Conservation (phyloP, 176 grass and related monocot genomes). For the Carex kokanica region DNA sequence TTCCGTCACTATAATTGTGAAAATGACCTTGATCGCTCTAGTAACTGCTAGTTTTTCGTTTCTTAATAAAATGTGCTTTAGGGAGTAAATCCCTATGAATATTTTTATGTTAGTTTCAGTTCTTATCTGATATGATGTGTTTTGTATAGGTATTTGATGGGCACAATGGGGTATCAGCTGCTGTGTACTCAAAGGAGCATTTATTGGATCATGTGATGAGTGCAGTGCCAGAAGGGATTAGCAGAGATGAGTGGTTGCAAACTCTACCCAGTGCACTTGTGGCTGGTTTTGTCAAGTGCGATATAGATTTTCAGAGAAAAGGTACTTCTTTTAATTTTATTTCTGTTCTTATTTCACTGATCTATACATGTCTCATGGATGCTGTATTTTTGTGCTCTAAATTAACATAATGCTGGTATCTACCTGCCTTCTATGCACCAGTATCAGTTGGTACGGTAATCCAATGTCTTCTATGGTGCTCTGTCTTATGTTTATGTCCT, state of each 20-base stretch:
- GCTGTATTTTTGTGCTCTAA: background rate
- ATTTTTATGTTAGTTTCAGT: background rate
- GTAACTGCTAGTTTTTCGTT: background rate
- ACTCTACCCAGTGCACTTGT: constrained; percentile 81
- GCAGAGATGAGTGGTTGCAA: constrained; percentile 77
- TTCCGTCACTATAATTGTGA: background rate
- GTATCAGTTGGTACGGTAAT: background rate
- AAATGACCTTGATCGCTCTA: background rate
- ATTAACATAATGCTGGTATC: background rate
- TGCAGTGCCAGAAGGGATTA: constrained; percentile 76
- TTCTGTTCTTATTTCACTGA: background rate
- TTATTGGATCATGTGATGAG: constrained; percentile 92
- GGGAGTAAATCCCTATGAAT: background rate
- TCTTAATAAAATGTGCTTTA: constrained; percentile 12
- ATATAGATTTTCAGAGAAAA: constrained; percentile 94
- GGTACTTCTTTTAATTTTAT: constrained; percentile 31
- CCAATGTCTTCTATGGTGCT: background rate
- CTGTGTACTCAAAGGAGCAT: constrained; percentile 89
- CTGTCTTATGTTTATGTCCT: background rate
- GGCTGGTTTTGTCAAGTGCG: constrained; percentile 91
- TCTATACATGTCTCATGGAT: background rate
- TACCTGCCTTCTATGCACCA: background rate
- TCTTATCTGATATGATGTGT: constrained; percentile 35
- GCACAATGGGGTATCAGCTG: constrained; percentile 89
- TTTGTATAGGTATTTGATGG: constrained; percentile 74